Evolutionary conservation across 2,329 filamentous ascomycete genomes (phyloP), one percentile per base, ranked within the genome.

Genomic region (Setomelanomma holmii): DNA sequence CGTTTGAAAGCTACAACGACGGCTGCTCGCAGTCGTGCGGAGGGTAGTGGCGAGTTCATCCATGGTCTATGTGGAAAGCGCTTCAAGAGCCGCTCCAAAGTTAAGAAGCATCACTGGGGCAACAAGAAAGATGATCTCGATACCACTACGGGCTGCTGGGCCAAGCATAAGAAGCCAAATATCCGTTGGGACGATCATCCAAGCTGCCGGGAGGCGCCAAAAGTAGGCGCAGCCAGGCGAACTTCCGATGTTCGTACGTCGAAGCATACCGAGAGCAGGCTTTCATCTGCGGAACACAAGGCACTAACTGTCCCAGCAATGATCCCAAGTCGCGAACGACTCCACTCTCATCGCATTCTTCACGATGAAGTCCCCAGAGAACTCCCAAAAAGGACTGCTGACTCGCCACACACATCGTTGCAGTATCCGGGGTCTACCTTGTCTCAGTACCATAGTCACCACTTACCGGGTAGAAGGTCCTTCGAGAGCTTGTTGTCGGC

Each of bases 61-160:
- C 70, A 74, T 40, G 45, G 40, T 14, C 54, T 74, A 8, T 74
- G 70, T 33, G 69, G 69, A 4, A 68, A 61, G 40, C 49, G 45
- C 1, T 74, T 73, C 22, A 17, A 46, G 1, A 61, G 49, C 8
- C 58, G 63, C 6, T 58, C 51, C 1, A 61, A 45, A n/a, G 68
- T 72, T 16, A 73, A 67, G 51, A 72, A 72, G 33, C 70, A 73
- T 45, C 71, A 73, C 39, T 74, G 68, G 64, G 69, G 69, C 14
- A 53, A 44, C 5, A 66, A 62, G 19, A 27, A 45, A 1, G 55
- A 67, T 12, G 55, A 73, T 45, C 30, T 57, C 10, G 40, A 57
- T 6, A 71, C 68, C 1, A 65, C 44, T 14, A 71, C 57, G 14
- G 70, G 70, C 2, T 74, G 71, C 45, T 74, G 70, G 70, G 58